These are phyloP conservation scores for Houttuynia cordata DNA, from an alignment of 164 flowering plant genomes.

Conservation along the genomic window DNA sequence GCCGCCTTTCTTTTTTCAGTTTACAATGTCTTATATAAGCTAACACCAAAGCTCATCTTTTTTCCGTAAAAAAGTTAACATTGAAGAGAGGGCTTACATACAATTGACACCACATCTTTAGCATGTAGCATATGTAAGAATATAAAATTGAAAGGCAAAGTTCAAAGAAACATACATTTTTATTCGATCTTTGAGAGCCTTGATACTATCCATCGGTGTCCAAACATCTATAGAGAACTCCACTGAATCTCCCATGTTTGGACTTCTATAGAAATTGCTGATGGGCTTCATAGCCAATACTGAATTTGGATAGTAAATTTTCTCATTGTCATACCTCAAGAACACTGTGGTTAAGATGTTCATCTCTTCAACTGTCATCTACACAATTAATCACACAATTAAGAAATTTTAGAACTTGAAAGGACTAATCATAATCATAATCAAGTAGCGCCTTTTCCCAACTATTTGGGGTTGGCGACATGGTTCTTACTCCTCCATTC, in stretches of 20 bases:
- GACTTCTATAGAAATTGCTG: conserved; percentile 83
- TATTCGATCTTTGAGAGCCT: conserved; percentile 42
- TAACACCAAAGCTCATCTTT: neutral
- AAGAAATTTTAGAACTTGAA: too few relatives aligned
- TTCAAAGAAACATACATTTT: conserved; percentile 35
- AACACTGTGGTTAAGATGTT: conserved; percentile 72
- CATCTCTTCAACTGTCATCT: conserved; percentile 95
- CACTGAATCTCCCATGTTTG: conserved; percentile 65
- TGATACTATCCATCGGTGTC: conserved; percentile 53
- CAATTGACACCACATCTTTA: neutral
- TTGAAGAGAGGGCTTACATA: neutral
- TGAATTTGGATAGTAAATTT: conserved; percentile 69
- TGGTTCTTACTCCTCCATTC: too few relatives aligned
- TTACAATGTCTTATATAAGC: neutral
- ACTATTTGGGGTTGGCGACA: too few relatives aligned
- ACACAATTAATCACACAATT: conserved; percentile 7
- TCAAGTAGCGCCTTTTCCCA: too few relatives aligned
- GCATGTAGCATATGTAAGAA: neutral
- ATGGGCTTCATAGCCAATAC: conserved; percentile 62
- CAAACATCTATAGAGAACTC: conserved; percentile 64
- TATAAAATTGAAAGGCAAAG: neutral
- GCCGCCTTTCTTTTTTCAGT: neutral
- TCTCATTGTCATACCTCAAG: conserved; percentile 74
- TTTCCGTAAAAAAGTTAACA: neutral
- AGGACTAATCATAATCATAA: too few relatives aligned